A percentile compares a stretch with the other conserved stretches of the same genome.
phyloP scores from a whole-genome alignment of 78 protist genomes.

The Cyanophora paradoxa region DNA sequence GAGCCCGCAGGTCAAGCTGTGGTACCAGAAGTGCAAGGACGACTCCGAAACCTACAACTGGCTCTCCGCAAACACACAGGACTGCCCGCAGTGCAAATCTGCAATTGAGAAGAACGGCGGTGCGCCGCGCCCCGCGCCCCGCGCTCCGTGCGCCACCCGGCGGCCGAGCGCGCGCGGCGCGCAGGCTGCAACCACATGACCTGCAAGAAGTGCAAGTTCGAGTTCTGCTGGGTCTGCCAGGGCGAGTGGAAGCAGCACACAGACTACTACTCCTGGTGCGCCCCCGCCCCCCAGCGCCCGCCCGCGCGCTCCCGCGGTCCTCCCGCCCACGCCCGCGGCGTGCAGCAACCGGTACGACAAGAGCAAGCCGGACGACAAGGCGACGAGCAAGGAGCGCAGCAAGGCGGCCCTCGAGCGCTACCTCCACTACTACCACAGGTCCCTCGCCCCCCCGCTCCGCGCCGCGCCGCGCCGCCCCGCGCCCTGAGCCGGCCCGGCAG shows the following conservation, averaged over 20 bases:
- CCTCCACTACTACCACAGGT: conserved; percentile 58
- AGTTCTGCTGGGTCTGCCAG: conserved; percentile 77
- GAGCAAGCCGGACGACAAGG: background rate
- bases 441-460: too few relatives aligned
- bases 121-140: too few relatives aligned
- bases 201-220: conserved; percentile 50
- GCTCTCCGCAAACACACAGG: conserved; percentile 17
- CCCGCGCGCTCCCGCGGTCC: too few relatives aligned
- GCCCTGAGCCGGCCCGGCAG: background rate
- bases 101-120: conserved; percentile 3
- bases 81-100: background rate
- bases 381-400: background rate
- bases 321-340: too few relatives aligned
- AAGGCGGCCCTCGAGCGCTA: conserved; percentile 41
- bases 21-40: conserved; percentile 16
- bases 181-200: conserved; percentile 88
- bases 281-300: too few relatives aligned
- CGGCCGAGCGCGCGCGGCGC: too few relatives aligned
- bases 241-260: conserved; percentile 58
- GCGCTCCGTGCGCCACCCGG: too few relatives aligned
- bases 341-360: conserved; percentile 47
- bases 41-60: conserved; percentile 20
- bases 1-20: background rate
- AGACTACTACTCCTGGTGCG: conserved; percentile 51
- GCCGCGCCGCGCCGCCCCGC: conserved; percentile 5